Evolutionary conservation across 441 rosid genomes (phyloP), one percentile per base, ranked within the genome.

Genomic region (Geranium incanum): DNA sequence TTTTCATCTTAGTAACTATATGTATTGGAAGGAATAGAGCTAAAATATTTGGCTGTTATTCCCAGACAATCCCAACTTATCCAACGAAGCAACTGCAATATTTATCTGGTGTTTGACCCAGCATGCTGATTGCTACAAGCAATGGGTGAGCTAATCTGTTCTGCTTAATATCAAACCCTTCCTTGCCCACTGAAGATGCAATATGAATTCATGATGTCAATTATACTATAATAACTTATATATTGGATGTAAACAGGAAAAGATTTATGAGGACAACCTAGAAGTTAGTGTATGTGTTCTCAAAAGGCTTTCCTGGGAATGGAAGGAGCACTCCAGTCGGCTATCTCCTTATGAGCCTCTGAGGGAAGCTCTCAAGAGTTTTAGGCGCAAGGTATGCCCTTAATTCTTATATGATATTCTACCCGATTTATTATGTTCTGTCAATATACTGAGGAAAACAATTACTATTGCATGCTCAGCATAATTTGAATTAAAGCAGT

Each of bases 41-140:
- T 43, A 43, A 43, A 52, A 6, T 16, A 18, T 57, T 57, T 57
- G 18, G 8, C 63, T 57, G 21, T 57, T 57, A 5, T 57, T 0
- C 18, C 8, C 82, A 95, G 99, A 84, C 69, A 80, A 76, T 73
- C 77, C 86, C 13, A 83, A 83, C 48, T 81, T 92, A 76, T 86
- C 91, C 48, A 84, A 83, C 81, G 99, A 92, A 84, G 94, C 96
- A 0, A 81, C 88, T 78, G 79, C 76, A 45, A 77, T 92, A 72
- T 78, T 81, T 73, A 73, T 86, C 59, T 92, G 97, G 99, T 89
- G 91, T 69, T 79, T 94, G 79, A 78, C 83, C 18, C 86, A 87
- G 79, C 87, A 86, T 66, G 70, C 78, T 63, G 99, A 92, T 67
- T 92, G 95, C 83, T 92, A 86, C 84, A 87, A 82, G 84, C 93